Evolutionary conservation across 805 yeast species (phyloP).

Genomic region (Schizosaccharomyces japonicus): DNA sequence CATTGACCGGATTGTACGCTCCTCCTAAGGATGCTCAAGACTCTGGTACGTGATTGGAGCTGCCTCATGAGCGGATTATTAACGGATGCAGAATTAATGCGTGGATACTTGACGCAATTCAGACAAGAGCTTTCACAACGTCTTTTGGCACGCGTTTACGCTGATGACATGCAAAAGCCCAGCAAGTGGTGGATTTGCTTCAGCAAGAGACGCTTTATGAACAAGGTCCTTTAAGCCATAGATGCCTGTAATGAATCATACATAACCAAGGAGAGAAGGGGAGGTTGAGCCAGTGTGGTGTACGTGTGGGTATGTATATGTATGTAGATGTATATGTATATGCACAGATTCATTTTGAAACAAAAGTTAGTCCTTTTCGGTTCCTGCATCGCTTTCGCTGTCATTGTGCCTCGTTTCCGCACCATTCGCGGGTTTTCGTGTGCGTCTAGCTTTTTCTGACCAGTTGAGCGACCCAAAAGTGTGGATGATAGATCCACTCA

Average conservation of each 20-base stretch:
- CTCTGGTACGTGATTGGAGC: slow-evolving; percentile 15
- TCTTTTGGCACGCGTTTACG: slow-evolving; percentile 45
- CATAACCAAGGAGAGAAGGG: too few species aligned
- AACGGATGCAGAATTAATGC: slow-evolving; percentile 31
- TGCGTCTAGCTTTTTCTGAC: too few species aligned
- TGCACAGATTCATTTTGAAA: too few species aligned
- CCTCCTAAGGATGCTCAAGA: slow-evolving; percentile 56
- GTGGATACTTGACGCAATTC: slow-evolving; percentile 68
- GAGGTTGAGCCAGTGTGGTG: too few species aligned
- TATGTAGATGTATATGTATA: too few species aligned
- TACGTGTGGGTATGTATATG: too few species aligned
- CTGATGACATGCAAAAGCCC: slow-evolving; percentile 30
- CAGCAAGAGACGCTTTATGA: slow-evolving; percentile 87
- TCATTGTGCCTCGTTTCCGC: too few species aligned
- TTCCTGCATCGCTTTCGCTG: too few species aligned
- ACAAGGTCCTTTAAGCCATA: slow-evolving; percentile 40
- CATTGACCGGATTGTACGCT: slow-evolving; percentile 53
- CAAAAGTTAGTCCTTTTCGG: too few species aligned
- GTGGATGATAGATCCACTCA: slow-evolving; percentile 1
- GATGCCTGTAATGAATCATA: too few species aligned
- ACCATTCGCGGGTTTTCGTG: too few species aligned
- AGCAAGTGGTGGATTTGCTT: slow-evolving; percentile 86
- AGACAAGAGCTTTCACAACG: slow-evolving; percentile 81
- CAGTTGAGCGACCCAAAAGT: neutral
- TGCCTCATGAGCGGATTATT: neutral